These are phyloP conservation scores for Termitomyces sp. DNA, from an alignment of 768 basidiomycete genomes.

Conservation along the genomic window DNA sequence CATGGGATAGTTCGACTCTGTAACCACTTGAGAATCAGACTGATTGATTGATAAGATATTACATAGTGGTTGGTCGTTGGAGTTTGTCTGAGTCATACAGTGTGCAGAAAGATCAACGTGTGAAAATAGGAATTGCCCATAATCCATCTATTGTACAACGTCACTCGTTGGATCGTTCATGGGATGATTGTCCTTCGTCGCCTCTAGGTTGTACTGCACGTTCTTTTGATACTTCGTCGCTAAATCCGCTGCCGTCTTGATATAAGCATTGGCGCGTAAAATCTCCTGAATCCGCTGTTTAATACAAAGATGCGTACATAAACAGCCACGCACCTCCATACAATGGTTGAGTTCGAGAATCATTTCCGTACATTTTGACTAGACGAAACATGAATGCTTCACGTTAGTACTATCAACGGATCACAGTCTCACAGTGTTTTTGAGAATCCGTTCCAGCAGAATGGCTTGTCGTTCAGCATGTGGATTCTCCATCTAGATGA, in stretches of 20 bases:
- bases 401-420: not conserved
- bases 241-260: constrained; percentile 78
- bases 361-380: constrained; percentile 94
- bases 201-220: constrained; percentile 87
- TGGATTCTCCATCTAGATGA: constrained; percentile 78
- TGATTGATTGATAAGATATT: too few relatives aligned
- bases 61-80: too few relatives aligned
- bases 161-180: not conserved
- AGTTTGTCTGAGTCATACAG: too few relatives aligned
- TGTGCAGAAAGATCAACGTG: too few relatives aligned
- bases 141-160: not conserved
- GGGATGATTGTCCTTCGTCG: constrained; percentile 41
- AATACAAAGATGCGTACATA: constrained; percentile 1
- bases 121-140: too few relatives aligned
- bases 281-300: constrained; percentile 53
- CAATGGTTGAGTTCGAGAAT: constrained; percentile 86
- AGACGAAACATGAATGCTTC: not conserved
- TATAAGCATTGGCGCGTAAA: constrained; percentile 66
- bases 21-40: too few relatives aligned
- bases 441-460: constrained; percentile 83
- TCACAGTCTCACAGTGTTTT: constrained; percentile 62
- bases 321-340: constrained; percentile 50
- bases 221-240: constrained; percentile 88
- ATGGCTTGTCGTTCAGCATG: constrained; percentile 91
- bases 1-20: not conserved